Conservation (phyloP, 805 yeast species). For the Saccharomycopsis javanensis region DNA sequence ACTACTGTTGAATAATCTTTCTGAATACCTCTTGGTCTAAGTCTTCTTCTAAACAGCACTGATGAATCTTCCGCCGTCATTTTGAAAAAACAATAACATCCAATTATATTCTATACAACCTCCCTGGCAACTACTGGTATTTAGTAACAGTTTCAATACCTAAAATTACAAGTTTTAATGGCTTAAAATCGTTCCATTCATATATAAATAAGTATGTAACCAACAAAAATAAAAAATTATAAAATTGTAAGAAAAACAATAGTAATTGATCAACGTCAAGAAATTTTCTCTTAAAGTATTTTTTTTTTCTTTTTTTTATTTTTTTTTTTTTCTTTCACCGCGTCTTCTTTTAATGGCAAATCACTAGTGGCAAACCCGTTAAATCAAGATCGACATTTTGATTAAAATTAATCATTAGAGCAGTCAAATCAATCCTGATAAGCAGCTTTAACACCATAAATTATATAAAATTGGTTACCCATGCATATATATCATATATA, state of each 20-base stretch:
- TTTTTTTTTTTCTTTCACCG: neutral
- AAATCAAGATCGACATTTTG: too few species aligned
- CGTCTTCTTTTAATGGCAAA: neutral
- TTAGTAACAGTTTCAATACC: too few species aligned
- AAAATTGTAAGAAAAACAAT: neutral
- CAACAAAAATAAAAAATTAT: neutral
- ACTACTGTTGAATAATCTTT: neutral
- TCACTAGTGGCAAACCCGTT: neutral
- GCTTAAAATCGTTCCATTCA: too few species aligned
- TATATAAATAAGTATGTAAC: too few species aligned
- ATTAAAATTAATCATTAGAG: too few species aligned
- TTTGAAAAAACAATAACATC: neutral
- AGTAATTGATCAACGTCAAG: neutral
- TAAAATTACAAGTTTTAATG: too few species aligned
- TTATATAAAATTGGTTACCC: too few species aligned
- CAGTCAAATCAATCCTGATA: neutral
- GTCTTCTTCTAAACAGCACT: neutral
- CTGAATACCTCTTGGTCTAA: neutral
- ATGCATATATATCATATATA: too few species aligned
- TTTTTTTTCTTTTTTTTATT: neutral
- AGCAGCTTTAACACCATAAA: too few species aligned
- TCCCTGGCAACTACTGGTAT: too few species aligned
- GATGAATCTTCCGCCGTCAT: neutral
- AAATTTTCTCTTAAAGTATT: too few species aligned
- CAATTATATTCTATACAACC: too few species aligned